Percentiles rank a stretch among this genome's conserved stretches.
Conservation (phyloP, 495 filamentous ascomycete species). For the Annulohypoxylon nitens region DNA sequence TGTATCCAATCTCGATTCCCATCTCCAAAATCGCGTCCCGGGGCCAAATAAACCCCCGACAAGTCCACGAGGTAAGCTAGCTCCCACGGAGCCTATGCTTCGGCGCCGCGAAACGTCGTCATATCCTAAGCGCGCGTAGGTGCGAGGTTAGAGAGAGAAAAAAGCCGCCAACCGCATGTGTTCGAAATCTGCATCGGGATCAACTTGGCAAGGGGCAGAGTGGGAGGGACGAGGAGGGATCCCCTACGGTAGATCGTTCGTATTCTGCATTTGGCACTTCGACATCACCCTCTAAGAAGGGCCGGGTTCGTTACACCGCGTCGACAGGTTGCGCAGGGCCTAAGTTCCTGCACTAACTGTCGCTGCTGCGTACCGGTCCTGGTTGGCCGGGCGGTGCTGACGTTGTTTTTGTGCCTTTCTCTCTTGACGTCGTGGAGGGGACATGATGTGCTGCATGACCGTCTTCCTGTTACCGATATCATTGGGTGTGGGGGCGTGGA, state of each 20-base stretch:
- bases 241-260: slow-evolving; percentile 10
- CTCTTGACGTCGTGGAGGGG: background rate
- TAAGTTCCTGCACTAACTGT: background rate
- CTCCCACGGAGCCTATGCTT: no score
- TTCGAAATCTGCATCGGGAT: slow-evolving; percentile 18
- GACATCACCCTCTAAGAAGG: background rate
- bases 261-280: slow-evolving; percentile 11
- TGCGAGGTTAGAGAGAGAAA: background rate
- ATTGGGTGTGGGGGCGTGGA: background rate
- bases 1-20: background rate
- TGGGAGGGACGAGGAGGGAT: background rate
- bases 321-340: slow-evolving; percentile 14
- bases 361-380: background rate
- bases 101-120: no score
- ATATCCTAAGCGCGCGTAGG: background rate
- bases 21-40: background rate
- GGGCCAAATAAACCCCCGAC: background rate
- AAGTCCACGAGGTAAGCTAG: background rate
- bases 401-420: background rate
- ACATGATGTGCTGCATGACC: background rate
- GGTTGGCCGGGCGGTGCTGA: slow-evolving; percentile 13
- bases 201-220: background rate
- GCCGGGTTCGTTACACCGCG: slow-evolving; percentile 21
- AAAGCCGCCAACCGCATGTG: background rate
- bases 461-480: background rate